Evolutionary conservation across 306 rosid genomes (phyloP), one percentile per base, ranked within the genome.

Genomic region (Albizia julibrissin): DNA sequence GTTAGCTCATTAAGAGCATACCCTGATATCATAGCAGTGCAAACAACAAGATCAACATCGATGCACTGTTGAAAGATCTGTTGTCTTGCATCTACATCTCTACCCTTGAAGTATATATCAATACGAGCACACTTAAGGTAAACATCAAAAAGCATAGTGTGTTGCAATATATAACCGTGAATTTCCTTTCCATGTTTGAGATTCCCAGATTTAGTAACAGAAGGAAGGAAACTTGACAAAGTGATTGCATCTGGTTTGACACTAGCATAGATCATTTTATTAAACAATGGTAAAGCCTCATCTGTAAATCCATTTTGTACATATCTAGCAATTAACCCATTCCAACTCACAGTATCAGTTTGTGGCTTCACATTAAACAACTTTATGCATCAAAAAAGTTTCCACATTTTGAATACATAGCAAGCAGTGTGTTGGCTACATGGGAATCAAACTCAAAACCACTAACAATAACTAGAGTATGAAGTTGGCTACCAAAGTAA

Each of bases 1-100:
- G n/a, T 79, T 87, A 89, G 82, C 74, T 92, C 88, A 66, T 91
- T 83, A 69, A 90, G 92, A 18, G 79, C 92, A 82, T 85, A 82
- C 33, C 98, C 98, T 26, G 98, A 93, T 80, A 93, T 87, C 93
- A 91, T 85, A 67, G 94, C 76, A 0, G 97, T 90, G 90, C 91
- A 93, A 58, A 93, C 77, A 13, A 88, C 96, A 59, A 87, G 72
- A 85, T 93, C 98, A 79, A 86, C 88, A 10, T 66, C 84, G 5
- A 47, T 52, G 56, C 86, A 85, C 85, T 83, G 85, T 42, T 82
- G 79, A 82, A 90, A 90, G 77, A 85, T 74, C 73, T 90, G 89
- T 59, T 12, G 33, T 42, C 92, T 92, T 85, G 58, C 84, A 78
- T 87, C 86, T 54, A 92, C 89, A 62, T 89, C 84, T 80, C 92